These are phyloP conservation scores for Leishmania mexicana DNA, from an alignment of 208 protist genomes.

Conservation along the genomic window DNA sequence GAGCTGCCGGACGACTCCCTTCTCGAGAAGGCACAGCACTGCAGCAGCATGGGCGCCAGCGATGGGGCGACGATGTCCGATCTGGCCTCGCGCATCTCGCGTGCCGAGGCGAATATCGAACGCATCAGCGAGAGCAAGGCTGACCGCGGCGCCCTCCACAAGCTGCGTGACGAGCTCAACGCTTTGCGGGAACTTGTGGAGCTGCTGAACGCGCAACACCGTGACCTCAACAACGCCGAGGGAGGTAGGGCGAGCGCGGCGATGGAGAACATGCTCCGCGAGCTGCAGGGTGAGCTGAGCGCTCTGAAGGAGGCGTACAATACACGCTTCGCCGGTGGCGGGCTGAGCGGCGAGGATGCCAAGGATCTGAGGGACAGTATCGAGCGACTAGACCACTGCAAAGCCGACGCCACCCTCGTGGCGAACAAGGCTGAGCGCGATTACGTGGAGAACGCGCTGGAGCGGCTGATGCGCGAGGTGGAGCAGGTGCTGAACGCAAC, in stretches of 20 bases:
- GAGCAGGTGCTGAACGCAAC: constrained; percentile 92
- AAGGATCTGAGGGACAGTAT: constrained; percentile 58
- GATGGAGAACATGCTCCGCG: constrained; percentile 54
- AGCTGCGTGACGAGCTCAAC: constrained; percentile 72
- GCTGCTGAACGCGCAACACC: constrained; percentile 26
- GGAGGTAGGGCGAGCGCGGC: constrained; percentile 2
- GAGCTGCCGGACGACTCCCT: constrained; percentile 21
- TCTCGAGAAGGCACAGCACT: neutral
- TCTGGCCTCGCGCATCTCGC: constrained; percentile 35
- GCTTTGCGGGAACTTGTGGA: constrained; percentile 65
- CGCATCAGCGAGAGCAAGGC: constrained; percentile 74
- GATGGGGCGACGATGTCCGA: constrained; percentile 32
- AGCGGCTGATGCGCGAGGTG: constrained; percentile 92
- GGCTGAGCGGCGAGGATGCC: constrained; percentile 46
- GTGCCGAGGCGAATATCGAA: constrained; percentile 32
- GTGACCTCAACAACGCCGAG: constrained; percentile 20
- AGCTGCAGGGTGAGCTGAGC: constrained; percentile 67
- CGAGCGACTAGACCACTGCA: constrained; percentile 82
- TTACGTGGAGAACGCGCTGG: constrained; percentile 92
- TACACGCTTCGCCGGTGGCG: constrained; percentile 13
- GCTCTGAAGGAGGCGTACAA: constrained; percentile 41
- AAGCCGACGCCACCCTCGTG: constrained; percentile 86
- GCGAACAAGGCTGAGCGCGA: constrained; percentile 93
- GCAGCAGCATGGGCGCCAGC: constrained; percentile 19
- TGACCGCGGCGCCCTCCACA: constrained; percentile 61